Evolutionary conservation across 1,139 yeast genomes (phyloP).

Genomic region (Keqinozyma sinolaborantium): DNA sequence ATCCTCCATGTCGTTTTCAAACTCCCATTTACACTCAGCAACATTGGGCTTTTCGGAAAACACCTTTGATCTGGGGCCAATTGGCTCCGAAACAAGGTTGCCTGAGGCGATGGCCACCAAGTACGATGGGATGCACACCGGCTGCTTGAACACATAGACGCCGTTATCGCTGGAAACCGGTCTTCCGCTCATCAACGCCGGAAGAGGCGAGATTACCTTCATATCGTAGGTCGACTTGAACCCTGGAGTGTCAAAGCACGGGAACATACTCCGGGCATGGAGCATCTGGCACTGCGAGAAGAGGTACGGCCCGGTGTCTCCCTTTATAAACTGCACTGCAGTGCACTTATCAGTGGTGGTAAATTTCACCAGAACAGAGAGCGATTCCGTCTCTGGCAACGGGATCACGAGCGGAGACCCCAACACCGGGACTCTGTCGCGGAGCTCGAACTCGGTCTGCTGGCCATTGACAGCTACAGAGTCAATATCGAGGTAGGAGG

Average conservation of each 20-base stretch:
- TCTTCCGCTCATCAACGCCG: slow-evolving; percentile 36
- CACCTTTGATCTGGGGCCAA: slow-evolving; percentile 34
- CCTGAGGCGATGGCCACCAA: slow-evolving; percentile 36
- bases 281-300: slow-evolving; percentile 44
- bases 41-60: slow-evolving; percentile 26
- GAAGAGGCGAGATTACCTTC: slow-evolving; percentile 27
- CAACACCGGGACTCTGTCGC: slow-evolving; percentile 20
- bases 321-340: slow-evolving; percentile 38
- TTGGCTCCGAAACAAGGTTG: slow-evolving; percentile 23
- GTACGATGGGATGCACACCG: slow-evolving; percentile 35
- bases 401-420: slow-evolving; percentile 30
- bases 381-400: slow-evolving; percentile 3
- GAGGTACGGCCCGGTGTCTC: slow-evolving; percentile 35
- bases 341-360: slow-evolving; percentile 35
- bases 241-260: slow-evolving; percentile 43
- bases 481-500: slow-evolving; percentile 24
- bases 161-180: slow-evolving; percentile 13
- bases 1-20: slow-evolving; percentile 33
- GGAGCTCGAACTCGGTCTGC: slow-evolving; percentile 14
- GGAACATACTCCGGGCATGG: slow-evolving; percentile 41
- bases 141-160: slow-evolving; percentile 25
- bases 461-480: slow-evolving; percentile 20
- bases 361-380: slow-evolving; percentile 18
- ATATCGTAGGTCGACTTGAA: slow-evolving; percentile 31
- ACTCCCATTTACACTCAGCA: slow-evolving; percentile 31